Evolutionary conservation across 768 basidiomycete genomes (phyloP).

Genomic region (Russula virescens): DNA sequence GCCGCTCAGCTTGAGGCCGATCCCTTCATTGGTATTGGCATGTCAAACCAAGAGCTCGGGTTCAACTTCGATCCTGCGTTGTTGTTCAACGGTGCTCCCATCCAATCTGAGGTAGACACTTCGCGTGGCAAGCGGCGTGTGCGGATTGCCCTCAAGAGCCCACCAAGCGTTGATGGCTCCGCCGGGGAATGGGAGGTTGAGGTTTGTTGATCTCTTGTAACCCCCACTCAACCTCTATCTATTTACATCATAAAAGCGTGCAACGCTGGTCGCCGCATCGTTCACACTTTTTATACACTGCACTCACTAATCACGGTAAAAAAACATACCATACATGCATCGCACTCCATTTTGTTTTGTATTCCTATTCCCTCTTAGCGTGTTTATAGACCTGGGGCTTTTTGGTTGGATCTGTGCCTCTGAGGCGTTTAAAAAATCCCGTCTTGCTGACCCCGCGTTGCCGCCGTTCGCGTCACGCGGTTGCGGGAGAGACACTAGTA

Average conservation of each 20-base stretch:
- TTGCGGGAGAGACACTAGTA: background rate
- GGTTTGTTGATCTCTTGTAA: slow-evolving; percentile 41
- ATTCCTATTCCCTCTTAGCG: slow-evolving; percentile 12
- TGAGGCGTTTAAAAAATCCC: background rate
- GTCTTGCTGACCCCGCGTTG: background rate
- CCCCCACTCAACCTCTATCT: slow-evolving; percentile 17
- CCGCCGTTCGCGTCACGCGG: background rate
- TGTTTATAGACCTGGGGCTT: slow-evolving; percentile 21
- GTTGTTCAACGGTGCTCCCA: slow-evolving; percentile 36
- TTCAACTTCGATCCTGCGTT: slow-evolving; percentile 30
- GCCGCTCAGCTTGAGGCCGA: slow-evolving; percentile 36
- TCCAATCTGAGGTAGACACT: slow-evolving; percentile 32
- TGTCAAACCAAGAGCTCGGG: slow-evolving; percentile 34
- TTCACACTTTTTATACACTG: slow-evolving; percentile 7
- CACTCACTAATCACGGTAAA: slow-evolving; percentile 21
- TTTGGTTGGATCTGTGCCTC: slow-evolving; percentile 15
- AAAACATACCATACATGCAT: slow-evolving; percentile 19
- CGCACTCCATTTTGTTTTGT: slow-evolving; percentile 15
- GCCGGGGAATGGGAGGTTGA: slow-evolving; percentile 79
- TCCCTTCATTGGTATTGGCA: slow-evolving; percentile 56
- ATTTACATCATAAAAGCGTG: slow-evolving; percentile 16
- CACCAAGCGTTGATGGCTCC: slow-evolving; percentile 56
- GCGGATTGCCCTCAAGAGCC: slow-evolving; percentile 59
- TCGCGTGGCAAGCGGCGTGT: slow-evolving; percentile 45
- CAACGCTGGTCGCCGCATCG: slow-evolving; percentile 3